Conservation (phyloP, 202 grass and related monocot species). For the Zizania palustris region DNA sequence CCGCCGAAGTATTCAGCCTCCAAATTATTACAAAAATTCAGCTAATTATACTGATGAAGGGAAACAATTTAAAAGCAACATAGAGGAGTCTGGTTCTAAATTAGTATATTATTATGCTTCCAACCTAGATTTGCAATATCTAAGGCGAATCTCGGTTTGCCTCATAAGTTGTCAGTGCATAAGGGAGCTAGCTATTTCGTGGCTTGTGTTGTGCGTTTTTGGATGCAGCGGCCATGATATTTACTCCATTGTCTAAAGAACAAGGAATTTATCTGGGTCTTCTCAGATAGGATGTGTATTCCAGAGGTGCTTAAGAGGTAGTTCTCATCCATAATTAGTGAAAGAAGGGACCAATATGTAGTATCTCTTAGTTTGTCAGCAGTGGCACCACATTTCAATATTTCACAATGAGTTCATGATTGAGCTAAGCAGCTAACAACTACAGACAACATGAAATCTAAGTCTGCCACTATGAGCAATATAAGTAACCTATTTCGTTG, state of each 20-base stretch:
- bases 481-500: not conserved
- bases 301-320: constrained; percentile 18
- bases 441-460: not conserved
- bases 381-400: not conserved
- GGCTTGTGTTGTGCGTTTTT: too few species aligned
- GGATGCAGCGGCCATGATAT: too few species aligned
- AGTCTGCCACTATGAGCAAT: not conserved
- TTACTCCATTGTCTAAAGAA: too few species aligned
- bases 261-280: not conserved
- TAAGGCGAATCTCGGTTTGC: too few species aligned
- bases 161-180: constrained; percentile 37
- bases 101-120: too few species aligned
- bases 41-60: too few species aligned
- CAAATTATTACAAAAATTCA: too few species aligned
- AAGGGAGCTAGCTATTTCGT: not conserved
- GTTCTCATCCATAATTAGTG: not conserved
- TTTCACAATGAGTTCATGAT: not conserved
- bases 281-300: constrained; percentile 4
- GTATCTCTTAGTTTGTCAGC: constrained; percentile 16
- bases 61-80: too few species aligned
- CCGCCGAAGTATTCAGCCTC: too few species aligned
- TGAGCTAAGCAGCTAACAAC: not conserved
- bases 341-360: not conserved
- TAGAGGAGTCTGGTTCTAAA: too few species aligned
- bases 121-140: too few species aligned